These are phyloP conservation scores for Aspergillus sp. DNA, from an alignment of 2,329 filamentous ascomycete genomes.

Conservation along the genomic window DNA sequence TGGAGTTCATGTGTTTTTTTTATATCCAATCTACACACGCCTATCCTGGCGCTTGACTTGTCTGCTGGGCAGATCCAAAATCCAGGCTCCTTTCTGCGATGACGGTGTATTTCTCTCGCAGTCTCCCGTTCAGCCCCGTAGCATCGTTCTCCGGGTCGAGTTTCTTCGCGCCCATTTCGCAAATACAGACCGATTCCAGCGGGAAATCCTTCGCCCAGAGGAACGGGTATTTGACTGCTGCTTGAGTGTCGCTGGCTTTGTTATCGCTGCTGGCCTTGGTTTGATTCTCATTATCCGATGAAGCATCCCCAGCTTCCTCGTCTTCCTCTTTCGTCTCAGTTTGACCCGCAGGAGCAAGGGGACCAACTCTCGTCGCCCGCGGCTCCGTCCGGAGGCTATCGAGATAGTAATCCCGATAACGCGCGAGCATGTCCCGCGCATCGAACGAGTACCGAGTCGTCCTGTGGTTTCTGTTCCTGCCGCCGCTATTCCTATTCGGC, in stretches of 20 bases:
- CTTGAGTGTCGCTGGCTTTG: neutral
- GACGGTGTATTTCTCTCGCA: slow-evolving; percentile 45
- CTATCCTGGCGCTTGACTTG: neutral
- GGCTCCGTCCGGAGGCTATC: slow-evolving; percentile 16
- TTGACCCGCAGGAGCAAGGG: neutral
- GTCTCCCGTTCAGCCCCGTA: slow-evolving; percentile 34
- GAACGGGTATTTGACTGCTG: slow-evolving; percentile 29
- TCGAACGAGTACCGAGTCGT: slow-evolving; percentile 40
- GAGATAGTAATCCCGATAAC: slow-evolving; percentile 26
- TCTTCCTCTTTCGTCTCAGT: neutral
- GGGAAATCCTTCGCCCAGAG: slow-evolving; percentile 61
- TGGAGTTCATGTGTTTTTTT: slow-evolving; percentile 6
- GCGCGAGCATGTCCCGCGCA: slow-evolving; percentile 22
- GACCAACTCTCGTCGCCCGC: slow-evolving; percentile 4
- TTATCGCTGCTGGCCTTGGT: slow-evolving; percentile 3
- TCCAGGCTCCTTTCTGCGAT: slow-evolving; percentile 32
- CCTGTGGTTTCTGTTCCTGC: slow-evolving; percentile 5
- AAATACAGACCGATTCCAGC: slow-evolving; percentile 67
- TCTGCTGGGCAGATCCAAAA: slow-evolving; percentile 4
- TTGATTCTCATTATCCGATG: neutral
- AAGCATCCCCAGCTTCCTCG: neutral
- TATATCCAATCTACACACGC: neutral
- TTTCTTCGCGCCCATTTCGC: slow-evolving; percentile 76
- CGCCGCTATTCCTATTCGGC: slow-evolving; percentile 3
- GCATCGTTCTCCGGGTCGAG: slow-evolving; percentile 36